Evolutionary conservation across 371 early-diverging fungal species (phyloP), one percentile per base, ranked within the genome.

Genomic region (Rhizopus delemar): DNA sequence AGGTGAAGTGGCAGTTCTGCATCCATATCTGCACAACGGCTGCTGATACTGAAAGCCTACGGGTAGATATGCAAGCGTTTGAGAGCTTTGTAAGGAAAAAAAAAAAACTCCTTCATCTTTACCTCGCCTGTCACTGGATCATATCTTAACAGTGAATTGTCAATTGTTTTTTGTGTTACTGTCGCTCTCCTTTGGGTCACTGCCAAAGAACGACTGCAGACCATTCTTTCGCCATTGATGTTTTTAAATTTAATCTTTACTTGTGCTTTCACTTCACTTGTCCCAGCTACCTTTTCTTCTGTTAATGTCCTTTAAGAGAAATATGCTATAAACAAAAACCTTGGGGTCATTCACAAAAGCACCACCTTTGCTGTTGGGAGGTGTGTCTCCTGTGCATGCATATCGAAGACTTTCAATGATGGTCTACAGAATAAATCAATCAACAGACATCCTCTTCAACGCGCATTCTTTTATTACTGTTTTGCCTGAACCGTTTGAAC

Each of bases 371-470:
- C 87, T 83, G 68, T 96, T 96, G 0, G 99, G 99, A 5, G 99
- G 99, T 13, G 93, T 64, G 45, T 91, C 92, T 4, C 99, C 99
- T 0, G 99, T 99, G 11, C 96, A 97, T 0, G 91, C 91, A 80
- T 98, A 99, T 73, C 96, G 97, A 13, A 99, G 80, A 57, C 94
- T 86, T 72, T 99, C 99, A 59, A 99, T 97, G 58, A 99, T 93
- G 2, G 99, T 99, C 77, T 89, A 69, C 34, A 45, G 4, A 34
- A 34, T 22, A 22, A 2, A 22, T 22, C 22, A 22, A 22, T 22
- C 1, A 33, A 38, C 5, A 38, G 34, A 29, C 11, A 38, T 33
- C 0, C 34, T 22, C 33, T 35, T 28, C 16, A 32, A 41, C 36
- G 22, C 33, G 7, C 28, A 56, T 11, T 33, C 39, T 36, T 29